Evolutionary conservation across 257 asterid genomes (phyloP), one percentile per base, ranked within the genome.

Genomic region (Scutellaria barbata): DNA sequence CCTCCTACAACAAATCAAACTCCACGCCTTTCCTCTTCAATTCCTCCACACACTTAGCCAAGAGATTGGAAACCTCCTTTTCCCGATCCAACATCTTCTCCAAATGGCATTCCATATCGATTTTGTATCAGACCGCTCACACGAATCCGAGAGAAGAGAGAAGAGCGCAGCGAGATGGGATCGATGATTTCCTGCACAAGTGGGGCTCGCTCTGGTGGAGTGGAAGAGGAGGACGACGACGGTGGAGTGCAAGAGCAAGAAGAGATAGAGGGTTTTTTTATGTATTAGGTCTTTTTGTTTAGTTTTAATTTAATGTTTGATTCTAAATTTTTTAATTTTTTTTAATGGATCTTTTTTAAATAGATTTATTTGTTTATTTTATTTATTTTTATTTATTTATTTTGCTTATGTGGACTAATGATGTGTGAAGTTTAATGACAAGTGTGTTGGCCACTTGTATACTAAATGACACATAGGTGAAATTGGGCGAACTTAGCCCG

Each of bases 231-330:
- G 88, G 14, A 93, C 74, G 70, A n/a, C n/a, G n/a, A n/a, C n/a
- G n/a, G 82, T 81, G 73, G 99, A 86, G 68, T 94, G 99, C 88
- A 89, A 91, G 72, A 94, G 87, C 86, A 94, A 91, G 88, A 87
- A 94, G 79, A 91, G 82, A 87, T 86, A 86, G 76, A 94, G 91
- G 11, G n/a, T n/a, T n/a, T n/a, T n/a, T n/a, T n/a, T n/a, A n/a
- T n/a, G n/a, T n/a, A n/a, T n/a, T n/a, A n/a, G n/a, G n/a, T n/a
- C n/a, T n/a, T n/a, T n/a, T n/a, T n/a, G n/a, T n/a, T n/a, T n/a
- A n/a, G n/a, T n/a, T n/a, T n/a, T n/a, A n/a, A n/a, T n/a, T n/a
- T n/a, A n/a, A n/a, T n/a, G n/a, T n/a, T n/a, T n/a, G n/a, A n/a
- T n/a, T n/a, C n/a, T n/a, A n/a, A n/a, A n/a, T n/a, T n/a, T n/a